Evolutionary conservation across 768 basidiomycete species (phyloP).

Genomic region (Phaffia australis): DNA sequence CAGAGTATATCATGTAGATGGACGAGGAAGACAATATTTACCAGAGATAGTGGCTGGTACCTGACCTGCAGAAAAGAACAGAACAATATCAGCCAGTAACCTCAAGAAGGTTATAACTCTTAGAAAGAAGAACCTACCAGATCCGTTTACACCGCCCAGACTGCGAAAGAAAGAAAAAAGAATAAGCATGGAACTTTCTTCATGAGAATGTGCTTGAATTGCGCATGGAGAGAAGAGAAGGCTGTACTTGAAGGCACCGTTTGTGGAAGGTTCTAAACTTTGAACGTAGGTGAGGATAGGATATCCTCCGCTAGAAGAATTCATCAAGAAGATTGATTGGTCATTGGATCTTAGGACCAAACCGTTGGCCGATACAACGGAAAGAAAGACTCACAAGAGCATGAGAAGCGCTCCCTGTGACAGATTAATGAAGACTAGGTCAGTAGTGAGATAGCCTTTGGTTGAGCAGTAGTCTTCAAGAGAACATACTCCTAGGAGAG

Average conservation of each 20-base stretch:
- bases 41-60: constrained; percentile 57
- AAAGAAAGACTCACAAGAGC: constrained; percentile 49
- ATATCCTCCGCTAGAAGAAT: constrained; percentile 50
- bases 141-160: constrained; percentile 74
- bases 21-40: constrained; percentile 53
- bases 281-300: constrained; percentile 60
- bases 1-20: no score
- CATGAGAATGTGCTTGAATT: neutral
- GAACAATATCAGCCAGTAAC: neutral
- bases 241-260: constrained; percentile 52
- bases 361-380: constrained; percentile 15
- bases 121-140: constrained; percentile 42
- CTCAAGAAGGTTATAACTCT: neutral
- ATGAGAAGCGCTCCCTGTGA: constrained; percentile 4
- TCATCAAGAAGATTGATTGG: no score
- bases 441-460: no score
- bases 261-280: constrained; percentile 27
- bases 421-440: no score
- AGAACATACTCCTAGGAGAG: constrained; percentile 45
- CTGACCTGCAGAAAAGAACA: constrained; percentile 41
- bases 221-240: neutral
- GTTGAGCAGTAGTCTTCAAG: no score
- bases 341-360: no score
- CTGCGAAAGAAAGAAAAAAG: no score
- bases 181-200: neutral